phyloP scores from a whole-genome alignment of 768 basidiomycete genomes.

The Mycena rebaudengoi region DNA sequence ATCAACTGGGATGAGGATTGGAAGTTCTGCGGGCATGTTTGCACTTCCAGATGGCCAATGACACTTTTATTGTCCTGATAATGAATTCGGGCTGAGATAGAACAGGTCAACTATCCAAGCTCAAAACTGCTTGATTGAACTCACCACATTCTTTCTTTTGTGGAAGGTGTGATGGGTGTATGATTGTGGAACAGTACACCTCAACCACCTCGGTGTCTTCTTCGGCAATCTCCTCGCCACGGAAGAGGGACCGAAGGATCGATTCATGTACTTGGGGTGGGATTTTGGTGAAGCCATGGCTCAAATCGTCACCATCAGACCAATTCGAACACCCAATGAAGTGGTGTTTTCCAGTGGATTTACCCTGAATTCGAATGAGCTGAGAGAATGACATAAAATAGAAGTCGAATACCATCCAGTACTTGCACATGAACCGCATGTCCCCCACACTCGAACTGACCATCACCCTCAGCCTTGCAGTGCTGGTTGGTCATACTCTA shows the following conservation, averaged over 20 bases:
- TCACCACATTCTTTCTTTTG: neutral
- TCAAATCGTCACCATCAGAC: neutral
- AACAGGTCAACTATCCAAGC: no score
- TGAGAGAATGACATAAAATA: no score
- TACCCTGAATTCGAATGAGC: no score
- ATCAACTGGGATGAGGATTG: neutral
- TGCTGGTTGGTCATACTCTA: no score
- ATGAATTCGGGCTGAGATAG: neutral
- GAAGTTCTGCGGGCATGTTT: neutral
- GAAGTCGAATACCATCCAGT: no score
- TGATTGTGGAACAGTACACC: neutral
- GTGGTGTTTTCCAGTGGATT: no score
- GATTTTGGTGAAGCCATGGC: neutral
- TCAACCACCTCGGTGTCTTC: neutral
- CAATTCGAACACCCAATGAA: neutral
- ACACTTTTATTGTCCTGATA: neutral
- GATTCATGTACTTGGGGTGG: neutral
- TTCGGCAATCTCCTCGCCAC: neutral
- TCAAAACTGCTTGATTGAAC: no score
- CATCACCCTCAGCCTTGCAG: no score
- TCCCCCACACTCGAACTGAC: no score
- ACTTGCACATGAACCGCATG: no score
- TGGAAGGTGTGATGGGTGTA: constrained; percentile 1
- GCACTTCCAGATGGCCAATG: neutral
- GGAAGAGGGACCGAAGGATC: neutral